Evolutionary conservation across 192 early-diverging fungal genomes (phyloP).

Genomic region (Fimicolochytrium jonesii): DNA sequence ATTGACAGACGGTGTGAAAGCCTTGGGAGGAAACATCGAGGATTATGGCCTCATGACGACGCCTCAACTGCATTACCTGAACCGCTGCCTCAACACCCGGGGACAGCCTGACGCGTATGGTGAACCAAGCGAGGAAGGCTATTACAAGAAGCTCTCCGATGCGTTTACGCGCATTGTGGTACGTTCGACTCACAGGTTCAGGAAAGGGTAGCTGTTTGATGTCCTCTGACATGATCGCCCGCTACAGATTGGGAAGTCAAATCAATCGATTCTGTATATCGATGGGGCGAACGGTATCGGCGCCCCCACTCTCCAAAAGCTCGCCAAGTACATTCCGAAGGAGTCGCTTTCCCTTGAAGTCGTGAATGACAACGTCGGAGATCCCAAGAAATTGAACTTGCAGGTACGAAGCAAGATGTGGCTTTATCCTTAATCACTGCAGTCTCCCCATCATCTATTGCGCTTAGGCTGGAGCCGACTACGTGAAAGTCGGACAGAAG

Average conservation of each 20-base stretch:
- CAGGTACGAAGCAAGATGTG: no score
- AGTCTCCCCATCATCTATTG: no score
- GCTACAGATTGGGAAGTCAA: conserved; percentile 62
- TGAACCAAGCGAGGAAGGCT: conserved; percentile 85
- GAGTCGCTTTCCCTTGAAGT: conserved; percentile 64
- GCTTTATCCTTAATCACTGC: no score
- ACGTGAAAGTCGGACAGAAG: conserved; percentile 88
- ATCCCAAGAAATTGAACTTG: conserved; percentile 77
- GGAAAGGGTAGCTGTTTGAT: no score
- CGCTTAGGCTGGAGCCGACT: conserved; percentile 93
- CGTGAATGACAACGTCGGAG: conserved; percentile 69
- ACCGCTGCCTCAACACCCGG: conserved; percentile 80
- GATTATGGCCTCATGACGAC: conserved; percentile 91
- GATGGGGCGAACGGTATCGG: conserved; percentile 98
- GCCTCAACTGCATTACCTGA: conserved; percentile 94
- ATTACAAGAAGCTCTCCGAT: conserved; percentile 81
- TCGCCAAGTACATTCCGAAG: conserved; percentile 61
- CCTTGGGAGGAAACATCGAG: conserved; percentile 59
- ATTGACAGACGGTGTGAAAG: conserved; percentile 76
- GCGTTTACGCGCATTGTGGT: conserved; percentile 83
- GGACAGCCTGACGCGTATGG: conserved; percentile 75
- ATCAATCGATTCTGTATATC: conserved; percentile 66
- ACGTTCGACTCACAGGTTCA: no score
- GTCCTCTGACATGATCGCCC: no score
- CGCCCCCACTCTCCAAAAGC: conserved; percentile 79